These are phyloP conservation scores for Malassezia yamatoensis DNA, from an alignment of 1,284 basidiomycete genomes.

Conservation along the genomic window DNA sequence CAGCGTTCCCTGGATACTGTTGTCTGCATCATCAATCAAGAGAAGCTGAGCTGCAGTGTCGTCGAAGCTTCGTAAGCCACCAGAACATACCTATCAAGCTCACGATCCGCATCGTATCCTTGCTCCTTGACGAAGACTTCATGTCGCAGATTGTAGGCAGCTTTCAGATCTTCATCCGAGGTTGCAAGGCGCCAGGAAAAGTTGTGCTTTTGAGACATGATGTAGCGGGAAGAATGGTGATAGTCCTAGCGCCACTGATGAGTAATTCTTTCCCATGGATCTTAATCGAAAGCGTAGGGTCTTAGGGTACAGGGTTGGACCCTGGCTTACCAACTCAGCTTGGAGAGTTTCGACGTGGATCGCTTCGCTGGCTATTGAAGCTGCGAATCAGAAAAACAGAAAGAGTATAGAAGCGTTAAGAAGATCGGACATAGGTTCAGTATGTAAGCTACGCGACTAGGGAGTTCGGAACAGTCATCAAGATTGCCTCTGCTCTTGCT, in stretches of 20 bases:
- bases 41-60: slow-evolving; percentile 3
- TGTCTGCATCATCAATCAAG: background rate
- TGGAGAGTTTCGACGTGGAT: too few relatives aligned
- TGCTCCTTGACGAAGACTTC: slow-evolving; percentile 11
- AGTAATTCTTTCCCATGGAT: background rate
- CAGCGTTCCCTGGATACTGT: slow-evolving; percentile 6
- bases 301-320: background rate
- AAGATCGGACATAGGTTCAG: too few relatives aligned
- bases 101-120: slow-evolving; percentile 13
- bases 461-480: too few relatives aligned
- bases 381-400: too few relatives aligned
- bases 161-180: background rate
- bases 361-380: too few relatives aligned
- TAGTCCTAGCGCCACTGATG: background rate
- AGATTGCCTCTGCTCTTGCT: too few relatives aligned
- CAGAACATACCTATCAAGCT: slow-evolving; percentile 8
- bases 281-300: background rate
- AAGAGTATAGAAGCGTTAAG: too few relatives aligned
- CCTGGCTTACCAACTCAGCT: too few relatives aligned
- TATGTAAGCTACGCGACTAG: too few relatives aligned
- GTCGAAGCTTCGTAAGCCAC: slow-evolving; percentile 1
- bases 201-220: background rate
- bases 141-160: slow-evolving; percentile 12
- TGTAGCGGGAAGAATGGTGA: background rate
- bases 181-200: background rate